These are phyloP conservation scores for Pyrenochaeta sp. DNA, from an alignment of 2,329 filamentous ascomycete species.

Conservation along the genomic window DNA sequence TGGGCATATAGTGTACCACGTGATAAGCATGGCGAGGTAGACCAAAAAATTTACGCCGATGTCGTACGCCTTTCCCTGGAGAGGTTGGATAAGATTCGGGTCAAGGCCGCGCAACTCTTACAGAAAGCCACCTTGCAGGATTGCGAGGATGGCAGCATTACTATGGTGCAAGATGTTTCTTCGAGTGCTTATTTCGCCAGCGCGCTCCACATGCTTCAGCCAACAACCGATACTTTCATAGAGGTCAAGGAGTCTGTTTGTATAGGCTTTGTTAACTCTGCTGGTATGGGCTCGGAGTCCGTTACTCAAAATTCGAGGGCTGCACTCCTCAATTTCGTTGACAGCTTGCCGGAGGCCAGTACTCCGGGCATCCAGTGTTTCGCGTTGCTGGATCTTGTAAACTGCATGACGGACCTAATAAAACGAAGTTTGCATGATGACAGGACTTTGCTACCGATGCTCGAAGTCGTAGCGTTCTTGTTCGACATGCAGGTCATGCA, in stretches of 20 bases:
- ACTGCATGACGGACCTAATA: constrained; percentile 38
- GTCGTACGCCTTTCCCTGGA: constrained; percentile 79
- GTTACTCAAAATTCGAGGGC: constrained; percentile 74
- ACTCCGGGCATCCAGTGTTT: constrained; percentile 13
- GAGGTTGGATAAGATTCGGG: constrained; percentile 86
- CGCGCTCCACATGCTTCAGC: constrained; percentile 54
- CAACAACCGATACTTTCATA: constrained; percentile 1
- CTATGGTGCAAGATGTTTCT: constrained; percentile 56
- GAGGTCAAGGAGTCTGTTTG: constrained; percentile 59
- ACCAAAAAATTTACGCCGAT: constrained; percentile 43
- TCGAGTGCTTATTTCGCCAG: constrained; percentile 67
- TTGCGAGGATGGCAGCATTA: constrained; percentile 7
- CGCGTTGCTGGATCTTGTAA: constrained; percentile 34
- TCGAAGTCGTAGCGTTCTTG: constrained; percentile 81
- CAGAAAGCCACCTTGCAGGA: constrained; percentile 5
- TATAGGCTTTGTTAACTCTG: constrained; percentile 74
- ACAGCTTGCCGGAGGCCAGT: constrained; percentile 26
- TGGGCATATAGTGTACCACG: constrained; percentile 35
- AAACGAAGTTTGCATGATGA: constrained; percentile 62
- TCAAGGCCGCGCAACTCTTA: constrained; percentile 37
- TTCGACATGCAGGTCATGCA: constrained; percentile 57
- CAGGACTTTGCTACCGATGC: constrained; percentile 74
- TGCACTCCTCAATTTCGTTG: constrained; percentile 64
- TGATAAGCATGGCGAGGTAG: constrained; percentile 12
- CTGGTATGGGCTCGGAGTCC: constrained; percentile 80